Evolutionary conservation across 768 basidiomycete genomes (phyloP).

Genomic region (Rhizopogon rudus): DNA sequence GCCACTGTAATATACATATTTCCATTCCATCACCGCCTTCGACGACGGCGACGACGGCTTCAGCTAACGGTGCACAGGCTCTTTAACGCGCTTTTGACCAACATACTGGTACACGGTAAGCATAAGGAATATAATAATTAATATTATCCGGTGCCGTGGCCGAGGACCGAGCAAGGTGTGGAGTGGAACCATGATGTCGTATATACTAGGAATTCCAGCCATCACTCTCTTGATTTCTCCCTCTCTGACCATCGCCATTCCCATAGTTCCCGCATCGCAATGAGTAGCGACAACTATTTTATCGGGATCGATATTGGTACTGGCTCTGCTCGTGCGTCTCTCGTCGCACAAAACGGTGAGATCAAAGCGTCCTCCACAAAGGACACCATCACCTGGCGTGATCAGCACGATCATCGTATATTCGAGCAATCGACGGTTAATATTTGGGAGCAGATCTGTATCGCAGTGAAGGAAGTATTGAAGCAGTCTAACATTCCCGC

Average conservation of each 20-base stretch:
- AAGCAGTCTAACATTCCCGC: slow-evolving; percentile 49
- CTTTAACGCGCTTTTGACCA: background rate
- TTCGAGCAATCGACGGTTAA: slow-evolving; percentile 94
- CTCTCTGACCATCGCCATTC: background rate
- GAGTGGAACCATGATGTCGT: slow-evolving; percentile 10
- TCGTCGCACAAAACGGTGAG: slow-evolving; percentile 64
- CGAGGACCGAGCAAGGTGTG: background rate
- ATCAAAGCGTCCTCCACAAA: slow-evolving; percentile 77
- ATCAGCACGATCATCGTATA: slow-evolving; percentile 80
- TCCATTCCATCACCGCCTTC: background rate
- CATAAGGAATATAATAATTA: background rate
- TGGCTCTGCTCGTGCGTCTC: slow-evolving; percentile 84
- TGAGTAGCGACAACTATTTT: slow-evolving; percentile 46
- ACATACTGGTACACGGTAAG: background rate
- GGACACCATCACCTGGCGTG: slow-evolving; percentile 82
- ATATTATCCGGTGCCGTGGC: background rate
- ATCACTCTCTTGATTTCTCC: background rate
- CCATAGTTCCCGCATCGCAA: slow-evolving; percentile 11
- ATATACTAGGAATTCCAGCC: slow-evolving; percentile 1
- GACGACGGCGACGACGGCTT: background rate
- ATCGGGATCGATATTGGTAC: slow-evolving; percentile 88
- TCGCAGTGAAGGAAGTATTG: slow-evolving; percentile 60
- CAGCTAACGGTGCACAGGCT: background rate
- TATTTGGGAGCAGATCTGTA: slow-evolving; percentile 75
- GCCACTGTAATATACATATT: background rate